phyloP scores from a whole-genome alignment of 345 rosid species.

The Ceriops tagal region DNA sequence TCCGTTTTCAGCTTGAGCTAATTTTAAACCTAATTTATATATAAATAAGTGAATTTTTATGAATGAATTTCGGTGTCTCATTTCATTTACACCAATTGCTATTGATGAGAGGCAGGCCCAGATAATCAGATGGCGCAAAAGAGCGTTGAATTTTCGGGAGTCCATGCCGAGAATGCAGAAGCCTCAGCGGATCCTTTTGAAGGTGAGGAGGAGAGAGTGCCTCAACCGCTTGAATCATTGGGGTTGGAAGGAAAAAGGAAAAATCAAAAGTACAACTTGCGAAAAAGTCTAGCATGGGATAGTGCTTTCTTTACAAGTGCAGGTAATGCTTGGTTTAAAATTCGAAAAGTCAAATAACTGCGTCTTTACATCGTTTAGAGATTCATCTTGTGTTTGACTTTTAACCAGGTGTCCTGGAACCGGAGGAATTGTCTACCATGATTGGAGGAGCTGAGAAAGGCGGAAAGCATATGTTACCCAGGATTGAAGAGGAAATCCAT shows the following conservation, averaged over 20 bases:
- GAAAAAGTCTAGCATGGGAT: constrained; percentile 95
- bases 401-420: constrained; percentile 67
- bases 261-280: constrained; percentile 55
- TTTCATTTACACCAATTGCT: not conserved
- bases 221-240: constrained; percentile 38
- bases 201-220: constrained; percentile 23
- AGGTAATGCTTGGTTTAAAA: constrained; percentile 34
- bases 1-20: too few species aligned
- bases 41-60: too few species aligned
- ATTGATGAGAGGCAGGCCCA: constrained; percentile 21
- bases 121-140: constrained; percentile 37
- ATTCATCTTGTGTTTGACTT: not conserved
- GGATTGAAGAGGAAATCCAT: constrained; percentile 63
- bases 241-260: constrained; percentile 36
- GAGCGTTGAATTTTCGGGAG: constrained; percentile 29
- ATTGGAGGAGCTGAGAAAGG: constrained; percentile 46
- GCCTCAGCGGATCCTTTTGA: constrained; percentile 24
- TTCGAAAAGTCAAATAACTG: not conserved
- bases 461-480: constrained; percentile 40
- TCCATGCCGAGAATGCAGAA: constrained; percentile 23
- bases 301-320: constrained; percentile 92
- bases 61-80: not conserved
- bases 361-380: not conserved
- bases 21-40: too few species aligned
- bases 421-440: constrained; percentile 81